Evolutionary conservation across 1,139 yeast genomes (phyloP).

Genomic region (Kodamaea arcana): DNA sequence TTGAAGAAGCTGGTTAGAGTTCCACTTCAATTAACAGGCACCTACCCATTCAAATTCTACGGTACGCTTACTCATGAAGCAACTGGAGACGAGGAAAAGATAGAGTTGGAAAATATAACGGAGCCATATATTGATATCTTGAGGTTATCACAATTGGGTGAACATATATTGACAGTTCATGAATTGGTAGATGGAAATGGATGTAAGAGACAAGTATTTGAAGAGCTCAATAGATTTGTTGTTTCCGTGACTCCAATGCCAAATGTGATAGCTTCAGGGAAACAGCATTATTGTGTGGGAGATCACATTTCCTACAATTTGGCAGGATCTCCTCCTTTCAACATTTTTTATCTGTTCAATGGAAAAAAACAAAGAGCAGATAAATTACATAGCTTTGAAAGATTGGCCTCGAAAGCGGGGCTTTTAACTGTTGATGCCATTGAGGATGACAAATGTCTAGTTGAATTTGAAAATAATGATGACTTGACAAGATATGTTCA

Average conservation of each 20-base stretch:
- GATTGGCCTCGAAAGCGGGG: slow-evolving; percentile 84
- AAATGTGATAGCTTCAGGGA: slow-evolving; percentile 42
- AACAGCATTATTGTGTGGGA: slow-evolving; percentile 77
- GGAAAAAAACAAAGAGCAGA: slow-evolving; percentile 56
- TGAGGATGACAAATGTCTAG: slow-evolving; percentile 73
- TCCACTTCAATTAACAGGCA: slow-evolving; percentile 53
- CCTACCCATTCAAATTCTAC: slow-evolving; percentile 58
- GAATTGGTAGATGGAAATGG: slow-evolving; percentile 67
- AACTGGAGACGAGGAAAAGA: slow-evolving; percentile 15
- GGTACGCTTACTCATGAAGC: slow-evolving; percentile 47
- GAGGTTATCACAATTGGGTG: slow-evolving; percentile 31
- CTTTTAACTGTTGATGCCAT: slow-evolving; percentile 61
- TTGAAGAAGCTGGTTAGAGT: slow-evolving; percentile 34
- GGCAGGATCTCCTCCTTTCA: slow-evolving; percentile 78
- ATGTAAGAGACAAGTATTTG: slow-evolving; percentile 49
- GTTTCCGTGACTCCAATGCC: slow-evolving; percentile 77
- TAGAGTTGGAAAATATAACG: slow-evolving; percentile 13
- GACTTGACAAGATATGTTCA: slow-evolving; percentile 57
- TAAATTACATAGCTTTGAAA: slow-evolving; percentile 49
- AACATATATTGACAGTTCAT: slow-evolving; percentile 55
- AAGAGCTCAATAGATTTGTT: slow-evolving; percentile 30
- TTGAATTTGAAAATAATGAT: slow-evolving; percentile 44
- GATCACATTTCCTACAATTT: slow-evolving; percentile 77
- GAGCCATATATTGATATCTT: slow-evolving; percentile 15
- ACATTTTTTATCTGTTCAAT: slow-evolving; percentile 69